phyloP scores from a whole-genome alignment of 2,329 filamentous ascomycete genomes.

The Fusarium agapanthi region DNA sequence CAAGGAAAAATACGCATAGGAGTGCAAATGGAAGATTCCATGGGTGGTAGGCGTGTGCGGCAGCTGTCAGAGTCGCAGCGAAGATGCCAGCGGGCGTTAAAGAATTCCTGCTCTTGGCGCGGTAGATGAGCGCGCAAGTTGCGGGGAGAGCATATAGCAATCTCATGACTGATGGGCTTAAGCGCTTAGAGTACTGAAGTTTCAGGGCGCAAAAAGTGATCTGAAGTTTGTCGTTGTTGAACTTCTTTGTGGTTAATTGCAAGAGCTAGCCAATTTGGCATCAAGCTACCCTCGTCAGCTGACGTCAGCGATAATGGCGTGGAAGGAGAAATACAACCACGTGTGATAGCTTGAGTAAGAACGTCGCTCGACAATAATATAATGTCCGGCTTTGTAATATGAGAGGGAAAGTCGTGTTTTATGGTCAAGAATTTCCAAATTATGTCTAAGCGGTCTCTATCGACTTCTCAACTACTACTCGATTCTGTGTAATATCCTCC shows the following conservation, averaged over 20 bases:
- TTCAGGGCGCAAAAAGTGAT: slow-evolving; percentile 2
- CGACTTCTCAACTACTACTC: background rate
- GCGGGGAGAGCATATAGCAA: slow-evolving; percentile 65
- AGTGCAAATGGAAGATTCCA: slow-evolving; percentile 92
- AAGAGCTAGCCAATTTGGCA: slow-evolving; percentile 12
- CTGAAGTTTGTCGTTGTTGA: background rate
- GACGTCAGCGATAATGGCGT: slow-evolving; percentile 25
- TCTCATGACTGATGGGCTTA: slow-evolving; percentile 57
- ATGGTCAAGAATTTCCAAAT: background rate
- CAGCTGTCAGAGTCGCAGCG: slow-evolving; percentile 76
- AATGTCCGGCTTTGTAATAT: background rate
- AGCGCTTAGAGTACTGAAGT: slow-evolving; percentile 6
- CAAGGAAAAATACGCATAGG: slow-evolving; percentile 84
- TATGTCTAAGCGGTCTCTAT: background rate
- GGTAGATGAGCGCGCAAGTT: slow-evolving; percentile 68
- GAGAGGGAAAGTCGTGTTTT: background rate
- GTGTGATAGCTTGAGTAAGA: background rate
- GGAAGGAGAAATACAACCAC: background rate
- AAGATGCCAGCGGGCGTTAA: slow-evolving; percentile 81
- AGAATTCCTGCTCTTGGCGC: slow-evolving; percentile 76
- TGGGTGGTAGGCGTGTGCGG: slow-evolving; percentile 87
- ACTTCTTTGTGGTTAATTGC: slow-evolving; percentile 8
- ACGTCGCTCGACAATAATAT: background rate
- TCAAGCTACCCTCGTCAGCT: slow-evolving; percentile 28
- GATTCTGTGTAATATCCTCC: background rate